A percentile compares a stretch with the other conserved stretches of the same genome.
These are phyloP conservation scores for Dactylellina cionopaga DNA, from an alignment of 2,329 filamentous ascomycete species.

Conservation along the genomic window DNA sequence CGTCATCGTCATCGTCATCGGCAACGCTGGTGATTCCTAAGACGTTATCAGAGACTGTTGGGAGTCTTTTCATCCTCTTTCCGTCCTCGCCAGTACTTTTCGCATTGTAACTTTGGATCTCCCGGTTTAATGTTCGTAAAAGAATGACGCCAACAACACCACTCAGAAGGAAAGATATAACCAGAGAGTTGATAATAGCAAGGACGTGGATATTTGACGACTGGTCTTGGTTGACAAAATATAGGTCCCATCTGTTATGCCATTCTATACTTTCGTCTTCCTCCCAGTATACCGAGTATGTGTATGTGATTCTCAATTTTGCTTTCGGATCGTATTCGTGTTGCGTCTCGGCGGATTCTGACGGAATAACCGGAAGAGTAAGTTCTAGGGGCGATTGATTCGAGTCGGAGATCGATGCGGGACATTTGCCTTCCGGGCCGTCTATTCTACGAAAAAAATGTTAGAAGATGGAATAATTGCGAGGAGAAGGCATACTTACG, in stretches of 20 bases:
- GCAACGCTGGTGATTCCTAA: conserved; percentile 61
- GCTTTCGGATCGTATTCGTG: conserved; percentile 66
- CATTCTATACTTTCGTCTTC: conserved; percentile 84
- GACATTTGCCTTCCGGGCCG: conserved; percentile 69
- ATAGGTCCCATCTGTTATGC: conserved; percentile 85
- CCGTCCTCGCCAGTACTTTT: conserved; percentile 74
- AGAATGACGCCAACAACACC: conserved; percentile 83
- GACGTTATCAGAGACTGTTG: conserved; percentile 70
- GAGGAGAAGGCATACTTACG: conserved; percentile 14
- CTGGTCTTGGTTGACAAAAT: conserved; percentile 87
- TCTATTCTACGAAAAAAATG: conserved; percentile 67
- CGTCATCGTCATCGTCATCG: conserved; percentile 70
- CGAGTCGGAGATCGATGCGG: conserved; percentile 61
- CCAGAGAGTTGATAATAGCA: conserved; percentile 85
- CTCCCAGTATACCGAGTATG: conserved; percentile 89
- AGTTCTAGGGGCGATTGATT: conserved; percentile 68
- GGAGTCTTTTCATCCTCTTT: conserved; percentile 69
- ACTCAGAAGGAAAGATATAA: conserved; percentile 81
- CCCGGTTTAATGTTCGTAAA: conserved; percentile 78
- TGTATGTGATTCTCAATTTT: conserved; percentile 79
- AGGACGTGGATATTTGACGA: conserved; percentile 86
- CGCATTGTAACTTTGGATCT: conserved; percentile 76
- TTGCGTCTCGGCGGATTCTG: conserved; percentile 62
- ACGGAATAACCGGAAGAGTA: conserved; percentile 70
- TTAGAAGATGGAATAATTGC: not conserved